Evolutionary conservation across 768 basidiomycete species (phyloP), one percentile per base, ranked within the genome.

Genomic region (Leccinum obscurum): DNA sequence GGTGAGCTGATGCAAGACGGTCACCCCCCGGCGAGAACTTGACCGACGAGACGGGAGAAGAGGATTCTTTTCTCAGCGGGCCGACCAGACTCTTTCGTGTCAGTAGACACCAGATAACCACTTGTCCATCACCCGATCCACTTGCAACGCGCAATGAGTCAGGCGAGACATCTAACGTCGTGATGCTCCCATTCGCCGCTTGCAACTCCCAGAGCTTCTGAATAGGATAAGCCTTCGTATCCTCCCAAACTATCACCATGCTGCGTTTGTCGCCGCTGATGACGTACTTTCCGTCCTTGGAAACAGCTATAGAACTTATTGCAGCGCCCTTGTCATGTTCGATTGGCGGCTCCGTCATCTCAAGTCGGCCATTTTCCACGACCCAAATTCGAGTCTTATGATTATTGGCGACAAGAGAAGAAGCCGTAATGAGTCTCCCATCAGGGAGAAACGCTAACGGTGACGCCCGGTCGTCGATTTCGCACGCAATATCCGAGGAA

Each of bases 1-100:
- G 24, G 30, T 60, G 41, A 17, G 50, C 54, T 13, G 58, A 57
- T 3, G 64, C 65, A 13, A 67, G 56, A 34, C 39, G 61, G 14
- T 15, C 50, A 13, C 65, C 66, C 3, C 39, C 15, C 1, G 65
- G 65, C 0, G 66, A 67, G 49, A 67, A 67, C 55, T 64, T 64
- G 60, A 67, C 37, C 0, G 62, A 63, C 11, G 59, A 55, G 11
- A 67, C 30, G 4, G 60, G 54, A 22, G 54, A 52, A n/a, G 49
- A 54, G 28, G 24, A 32, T 6, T 41, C 41, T 28, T 63, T 41
- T n/a, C 9, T 32, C 13, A 63, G 15, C 22, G 64, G 58, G 10
- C 64, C 58, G 1, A 54, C 26, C 7, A 60, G 37, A 20, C 44
- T n/a, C 30, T 50, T 50, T 9, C 54, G 15, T 20, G 5, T 60